Conservation (phyloP, 1,139 yeast species). For the Zygoascus hellenicus region DNA sequence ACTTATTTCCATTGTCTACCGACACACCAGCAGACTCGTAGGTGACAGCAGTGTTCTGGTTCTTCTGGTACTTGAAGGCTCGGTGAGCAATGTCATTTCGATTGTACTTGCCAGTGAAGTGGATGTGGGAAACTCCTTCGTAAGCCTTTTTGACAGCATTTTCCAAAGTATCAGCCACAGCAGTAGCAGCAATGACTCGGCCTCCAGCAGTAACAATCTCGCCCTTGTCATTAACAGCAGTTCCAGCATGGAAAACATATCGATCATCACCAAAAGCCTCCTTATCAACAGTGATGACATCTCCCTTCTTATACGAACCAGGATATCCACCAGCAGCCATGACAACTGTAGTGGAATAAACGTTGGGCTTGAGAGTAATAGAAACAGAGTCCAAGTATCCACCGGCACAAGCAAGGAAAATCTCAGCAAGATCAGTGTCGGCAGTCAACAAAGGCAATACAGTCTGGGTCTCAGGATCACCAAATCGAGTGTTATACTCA, state of each 20-base stretch:
- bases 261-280: slow-evolving; percentile 45
- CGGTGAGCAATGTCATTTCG: slow-evolving; percentile 94
- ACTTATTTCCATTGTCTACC: slow-evolving; percentile 86
- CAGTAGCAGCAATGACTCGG: slow-evolving; percentile 92
- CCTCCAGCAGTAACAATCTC: slow-evolving; percentile 86
- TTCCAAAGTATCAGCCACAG: slow-evolving; percentile 67
- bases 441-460: slow-evolving; percentile 78
- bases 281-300: slow-evolving; percentile 57
- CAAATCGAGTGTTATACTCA: slow-evolving; percentile 96
- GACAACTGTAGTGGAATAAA: slow-evolving; percentile 85
- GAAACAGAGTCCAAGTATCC: slow-evolving; percentile 85
- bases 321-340: slow-evolving; percentile 98
- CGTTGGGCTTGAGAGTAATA: slow-evolving; percentile 53
- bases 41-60: slow-evolving; percentile 47
- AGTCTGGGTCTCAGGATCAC: slow-evolving; percentile 98
- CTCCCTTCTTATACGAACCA: slow-evolving; percentile 78
- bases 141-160: slow-evolving; percentile 86
- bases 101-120: slow-evolving; percentile 70
- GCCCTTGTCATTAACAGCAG: slow-evolving; percentile 47
- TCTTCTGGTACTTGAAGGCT: slow-evolving; percentile 62
- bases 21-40: slow-evolving; percentile 96
- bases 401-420: slow-evolving; percentile 90
- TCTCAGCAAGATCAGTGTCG: slow-evolving; percentile 86
- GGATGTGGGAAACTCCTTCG: slow-evolving; percentile 69
- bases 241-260: slow-evolving; percentile 93